Base-by-base conservation (phyloP, 1,284 basidiomycete species). In the Cystobasidium slooffiae region DNA sequence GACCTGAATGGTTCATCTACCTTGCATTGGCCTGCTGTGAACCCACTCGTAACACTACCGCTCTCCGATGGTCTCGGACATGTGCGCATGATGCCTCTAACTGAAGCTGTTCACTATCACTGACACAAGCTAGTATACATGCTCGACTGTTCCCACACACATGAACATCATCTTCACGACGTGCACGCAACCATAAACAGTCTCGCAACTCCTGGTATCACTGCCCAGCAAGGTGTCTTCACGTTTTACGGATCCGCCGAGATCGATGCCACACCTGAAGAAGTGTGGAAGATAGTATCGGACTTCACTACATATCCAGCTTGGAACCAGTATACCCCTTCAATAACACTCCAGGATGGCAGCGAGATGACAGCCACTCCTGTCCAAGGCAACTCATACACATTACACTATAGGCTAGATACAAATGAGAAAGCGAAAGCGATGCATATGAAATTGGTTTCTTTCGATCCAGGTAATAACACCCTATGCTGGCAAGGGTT, bases 271-370 rank as follows among this genome's bases (percentile, higher is more conserved):
- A 8, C 51, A 5, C 56, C 70, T 44, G 51, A 55, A 66, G 20
- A 73, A 49, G 63, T 73, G n/a, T 73, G 70, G 70, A 12, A 14
- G 8, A 51, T 53, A 18, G 41, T 73, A 6, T 53, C 44, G 7
- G 43, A 56, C 39, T 66, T 65, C 16, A 12, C 9, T 12, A 31
- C 37, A 12, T 73, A 73, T 22, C 62, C 70, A 12, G 18, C 5
- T 8, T 73, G 70, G 70, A 73, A 73, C 43, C 31, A 65, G 44
- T 73, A 65, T 58, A 73, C 70, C n/a, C 62, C 63, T 39, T 56
- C 61, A 10, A 39, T 73, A 10, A 46, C 52, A 1, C 44, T 24
- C 0, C 14, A 46, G 20, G 41, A 61, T 31, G 70, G 63, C 46
- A 56, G 10, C 39, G 31, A 43, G 1, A 1, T n/a, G 5, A 14